These are phyloP conservation scores for Pseudoturritis turrita DNA, from an alignment of 345 rosid genomes.

Conservation along the genomic window DNA sequence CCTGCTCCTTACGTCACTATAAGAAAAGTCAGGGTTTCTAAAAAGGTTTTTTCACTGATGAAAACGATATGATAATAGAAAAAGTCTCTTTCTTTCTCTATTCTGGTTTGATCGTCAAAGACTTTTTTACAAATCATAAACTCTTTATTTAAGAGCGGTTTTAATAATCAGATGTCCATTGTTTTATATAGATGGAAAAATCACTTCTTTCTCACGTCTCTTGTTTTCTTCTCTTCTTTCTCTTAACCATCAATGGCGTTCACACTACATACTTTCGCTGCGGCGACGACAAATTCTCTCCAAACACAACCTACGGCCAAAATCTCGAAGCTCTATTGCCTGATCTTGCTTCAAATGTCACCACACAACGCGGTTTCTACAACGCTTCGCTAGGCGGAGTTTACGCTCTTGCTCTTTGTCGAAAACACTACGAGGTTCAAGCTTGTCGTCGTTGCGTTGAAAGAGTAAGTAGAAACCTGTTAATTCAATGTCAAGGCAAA, in stretches of 20 bases:
- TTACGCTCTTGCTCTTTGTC: constrained; percentile 38
- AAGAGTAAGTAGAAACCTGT: background rate
- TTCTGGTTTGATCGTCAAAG: background rate
- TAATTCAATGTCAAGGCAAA: constrained; percentile 31
- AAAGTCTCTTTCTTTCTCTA: background rate
- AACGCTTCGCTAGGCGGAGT: constrained; percentile 33
- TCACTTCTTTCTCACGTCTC: background rate
- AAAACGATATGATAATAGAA: constrained; percentile 11
- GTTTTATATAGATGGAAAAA: background rate
- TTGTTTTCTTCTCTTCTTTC: constrained; percentile 10
- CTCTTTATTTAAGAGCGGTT: constrained; percentile 37
- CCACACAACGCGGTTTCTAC: constrained; percentile 27
- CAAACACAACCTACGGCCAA: constrained; percentile 11
- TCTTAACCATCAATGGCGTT: constrained; percentile 23
- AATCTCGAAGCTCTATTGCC: constrained; percentile 25
- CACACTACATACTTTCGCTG: constrained; percentile 4
- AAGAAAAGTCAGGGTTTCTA: constrained; percentile 17
- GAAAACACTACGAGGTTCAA: constrained; percentile 26
- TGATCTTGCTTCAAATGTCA: constrained; percentile 33
- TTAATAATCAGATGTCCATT: constrained; percentile 23
- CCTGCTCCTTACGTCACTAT: background rate
- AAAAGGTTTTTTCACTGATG: background rate
- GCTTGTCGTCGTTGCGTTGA: constrained; percentile 32
- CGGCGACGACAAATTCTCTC: constrained; percentile 32
- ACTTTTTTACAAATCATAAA: background rate